Percentiles rank a stretch among this genome's conserved stretches.
Evolutionary conservation across 768 basidiomycete species (phyloP).

Genomic region (Tulasnella sp.): DNA sequence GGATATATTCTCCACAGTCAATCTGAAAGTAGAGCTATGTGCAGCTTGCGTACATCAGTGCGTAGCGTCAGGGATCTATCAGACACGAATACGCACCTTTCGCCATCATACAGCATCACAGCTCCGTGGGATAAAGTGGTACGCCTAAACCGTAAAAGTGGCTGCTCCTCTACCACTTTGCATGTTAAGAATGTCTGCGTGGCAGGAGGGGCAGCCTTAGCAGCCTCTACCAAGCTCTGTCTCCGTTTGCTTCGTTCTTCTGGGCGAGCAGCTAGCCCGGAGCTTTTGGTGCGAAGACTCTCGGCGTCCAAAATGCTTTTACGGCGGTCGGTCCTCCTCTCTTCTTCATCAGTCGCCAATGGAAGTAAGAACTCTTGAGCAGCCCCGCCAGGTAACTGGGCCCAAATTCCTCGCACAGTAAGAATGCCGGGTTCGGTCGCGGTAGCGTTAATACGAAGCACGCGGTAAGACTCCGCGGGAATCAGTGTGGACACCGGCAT

Average conservation of each 20-base stretch:
- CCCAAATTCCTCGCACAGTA: conserved; percentile 73
- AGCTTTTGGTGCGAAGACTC: conserved; percentile 68
- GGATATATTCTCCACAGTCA: conserved; percentile 91
- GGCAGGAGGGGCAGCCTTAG: conserved; percentile 5
- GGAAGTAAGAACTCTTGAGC: conserved; percentile 77
- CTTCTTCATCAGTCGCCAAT: conserved; percentile 69
- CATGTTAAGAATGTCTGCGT: conserved; percentile 66
- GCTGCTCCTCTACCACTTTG: conserved; percentile 83
- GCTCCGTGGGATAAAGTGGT: conserved; percentile 93
- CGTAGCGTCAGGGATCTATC: background rate
- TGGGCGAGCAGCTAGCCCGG: conserved; percentile 70
- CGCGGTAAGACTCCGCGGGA: conserved; percentile 74
- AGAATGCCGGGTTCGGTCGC: conserved; percentile 69
- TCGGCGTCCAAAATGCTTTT: conserved; percentile 68
- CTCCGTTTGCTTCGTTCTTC: conserved; percentile 25
- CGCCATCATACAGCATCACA: conserved; percentile 93
- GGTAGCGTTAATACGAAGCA: conserved; percentile 69
- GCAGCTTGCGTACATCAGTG: background rate
- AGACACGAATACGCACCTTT: conserved; percentile 60
- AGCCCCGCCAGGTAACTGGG: conserved; percentile 74
- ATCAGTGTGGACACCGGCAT: conserved; percentile 65
- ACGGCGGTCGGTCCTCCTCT: conserved; percentile 50
- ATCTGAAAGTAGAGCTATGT: conserved; percentile 73
- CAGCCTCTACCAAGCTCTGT: conserved; percentile 18
- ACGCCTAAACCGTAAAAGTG: conserved; percentile 80